Evolutionary conservation across 805 yeast genomes (phyloP).

Genomic region (Komagataella populi): DNA sequence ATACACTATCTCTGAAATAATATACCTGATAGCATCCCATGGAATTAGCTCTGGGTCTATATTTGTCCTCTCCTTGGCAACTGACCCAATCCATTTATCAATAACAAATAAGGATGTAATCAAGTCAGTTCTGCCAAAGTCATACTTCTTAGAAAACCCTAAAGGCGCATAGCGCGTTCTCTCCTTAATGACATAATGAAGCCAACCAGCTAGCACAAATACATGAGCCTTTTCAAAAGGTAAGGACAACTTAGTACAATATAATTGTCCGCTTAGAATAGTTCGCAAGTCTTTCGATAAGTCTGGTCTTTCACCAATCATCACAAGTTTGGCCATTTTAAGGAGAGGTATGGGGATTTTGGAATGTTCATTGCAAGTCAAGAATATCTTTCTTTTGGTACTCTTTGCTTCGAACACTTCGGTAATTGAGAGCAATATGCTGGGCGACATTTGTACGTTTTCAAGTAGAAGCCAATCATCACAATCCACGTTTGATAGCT

Average conservation of each 20-base stretch:
- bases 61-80: conserved; percentile 14
- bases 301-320: conserved; percentile 48
- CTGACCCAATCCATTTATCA: conserved; percentile 18
- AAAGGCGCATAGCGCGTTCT: conserved; percentile 45
- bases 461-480: conserved; percentile 71
- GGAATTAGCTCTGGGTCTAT: conserved; percentile 34
- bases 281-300: not conserved
- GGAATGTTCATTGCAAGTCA: conserved; percentile 44
- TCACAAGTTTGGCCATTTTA: conserved; percentile 37
- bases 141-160: conserved; percentile 50
- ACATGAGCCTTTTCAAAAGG: conserved; percentile 34
- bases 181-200: conserved; percentile 50
- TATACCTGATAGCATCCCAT: conserved; percentile 35
- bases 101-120: conserved; percentile 31
- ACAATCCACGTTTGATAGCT: conserved; percentile 29
- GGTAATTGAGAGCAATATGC: not conserved
- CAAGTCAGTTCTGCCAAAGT: conserved; percentile 65
- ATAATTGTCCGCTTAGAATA: not conserved
- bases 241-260: conserved; percentile 2
- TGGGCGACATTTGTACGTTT: conserved; percentile 47
- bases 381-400: conserved; percentile 27
- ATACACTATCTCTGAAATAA: conserved; percentile 43
- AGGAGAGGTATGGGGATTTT: conserved; percentile 43
- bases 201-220: conserved; percentile 51
- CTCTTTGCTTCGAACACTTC: not conserved